Base-by-base conservation (phyloP, 2,329 filamentous ascomycete species). In the Malbranchea zuffiana region DNA sequence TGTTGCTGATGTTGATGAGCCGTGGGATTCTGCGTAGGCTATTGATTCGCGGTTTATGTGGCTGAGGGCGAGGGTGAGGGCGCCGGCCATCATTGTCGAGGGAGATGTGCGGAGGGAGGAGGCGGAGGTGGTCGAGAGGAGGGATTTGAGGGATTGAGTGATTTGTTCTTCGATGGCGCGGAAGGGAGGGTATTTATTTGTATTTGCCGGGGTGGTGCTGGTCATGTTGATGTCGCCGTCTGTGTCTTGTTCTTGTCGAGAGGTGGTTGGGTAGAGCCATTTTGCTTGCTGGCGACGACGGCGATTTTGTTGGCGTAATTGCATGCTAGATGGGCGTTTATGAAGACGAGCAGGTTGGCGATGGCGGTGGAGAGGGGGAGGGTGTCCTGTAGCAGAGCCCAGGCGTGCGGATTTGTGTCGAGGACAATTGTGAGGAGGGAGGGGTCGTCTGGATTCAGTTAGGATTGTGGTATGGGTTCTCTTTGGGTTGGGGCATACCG, bases 341-440 rank as follows among this genome's bases (percentile, higher is more conserved):
- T 79, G 64, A 95, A 96, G 66, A 98, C 80, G 52, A 96, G 79
- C 45, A 96, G 74, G 62, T 88, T 81, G 44, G 88, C 84, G 42
- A 98, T 69, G 43, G 85, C 85, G 52, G 81, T 80, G 33, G 82
- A 82, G 43, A 98, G 74, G 18, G 88, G 77, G 5, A 96, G 76
- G 20, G 74, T 74, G 39, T 75, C 63, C 43, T 78, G 69, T 29
- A 96, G 74, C 42, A 83, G 71, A 5, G 83, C 78, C 90, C 90
- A 94, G 50, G 90, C 87, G 50, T 87, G 82, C 2, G 90, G 90
- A 57, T 98, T 98, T 17, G 88, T 95, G 66, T 98, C 90, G 65
- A 98, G 74, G 53, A 98, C 72, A 52, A 98, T 79, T 48, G 85
- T 81, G 35, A 95, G 76, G 23, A 98, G 78, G 10, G 88, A 93